Evolutionary conservation across 768 basidiomycete genomes (phyloP).

Genomic region (Neoboletus subvelutipes): DNA sequence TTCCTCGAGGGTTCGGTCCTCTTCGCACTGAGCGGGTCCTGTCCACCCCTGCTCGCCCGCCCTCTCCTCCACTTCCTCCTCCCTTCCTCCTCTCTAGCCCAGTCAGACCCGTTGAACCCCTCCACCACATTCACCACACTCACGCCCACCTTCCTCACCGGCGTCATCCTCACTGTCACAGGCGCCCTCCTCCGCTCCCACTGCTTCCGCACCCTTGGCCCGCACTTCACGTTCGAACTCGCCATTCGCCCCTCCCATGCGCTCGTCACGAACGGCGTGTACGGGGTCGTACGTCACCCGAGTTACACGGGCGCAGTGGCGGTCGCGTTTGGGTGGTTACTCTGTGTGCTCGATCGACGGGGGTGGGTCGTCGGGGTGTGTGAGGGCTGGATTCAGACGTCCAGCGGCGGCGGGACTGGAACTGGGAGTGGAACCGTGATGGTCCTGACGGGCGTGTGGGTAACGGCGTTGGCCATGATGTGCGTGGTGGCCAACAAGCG

Average conservation of each 20-base stretch:
- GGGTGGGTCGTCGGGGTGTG: conserved; percentile 4
- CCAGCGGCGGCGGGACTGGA: not conserved
- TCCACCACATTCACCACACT: conserved; percentile 10
- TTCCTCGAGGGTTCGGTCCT: conserved; percentile 8
- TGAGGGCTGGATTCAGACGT: not conserved
- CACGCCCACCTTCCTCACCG: conserved; percentile 10
- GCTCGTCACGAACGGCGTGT: conserved; percentile 29
- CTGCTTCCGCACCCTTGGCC: conserved; percentile 25
- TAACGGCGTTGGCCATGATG: accelerated
- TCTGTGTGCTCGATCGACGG: conserved; percentile 8
- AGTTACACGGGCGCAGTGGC: conserved; percentile 17
- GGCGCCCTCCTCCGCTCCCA: conserved; percentile 15
- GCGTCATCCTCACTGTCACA: conserved; percentile 1
- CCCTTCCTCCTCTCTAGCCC: not conserved
- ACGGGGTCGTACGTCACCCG: conserved; percentile 33
- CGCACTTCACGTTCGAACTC: conserved; percentile 29
- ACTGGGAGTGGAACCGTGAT: too few species aligned
- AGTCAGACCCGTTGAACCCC: too few species aligned
- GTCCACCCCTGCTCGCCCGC: not conserved
- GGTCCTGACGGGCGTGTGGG: not conserved
- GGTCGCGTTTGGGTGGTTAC: not conserved
- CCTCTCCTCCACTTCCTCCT: not conserved
- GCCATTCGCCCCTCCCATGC: conserved; percentile 17
- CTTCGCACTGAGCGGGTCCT: not conserved
- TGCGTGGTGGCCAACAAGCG: conserved; percentile 1